These are phyloP conservation scores for Gamarada debralockiae DNA, from an alignment of 495 filamentous ascomycete species.

Conservation along the genomic window DNA sequence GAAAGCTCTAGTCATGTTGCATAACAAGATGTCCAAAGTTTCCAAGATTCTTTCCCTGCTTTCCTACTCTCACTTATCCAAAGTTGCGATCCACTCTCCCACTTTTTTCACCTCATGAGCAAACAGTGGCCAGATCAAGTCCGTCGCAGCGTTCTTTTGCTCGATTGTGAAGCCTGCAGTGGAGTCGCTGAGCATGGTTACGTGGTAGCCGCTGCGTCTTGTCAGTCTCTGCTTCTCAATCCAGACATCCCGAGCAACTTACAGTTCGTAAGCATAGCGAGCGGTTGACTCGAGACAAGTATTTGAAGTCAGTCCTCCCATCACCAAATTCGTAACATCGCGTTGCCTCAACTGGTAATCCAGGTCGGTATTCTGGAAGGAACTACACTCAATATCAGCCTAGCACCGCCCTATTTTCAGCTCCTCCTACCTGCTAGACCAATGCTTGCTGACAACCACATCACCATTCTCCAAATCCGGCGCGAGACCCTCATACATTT, in stretches of 20 bases:
- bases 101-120: conserved; percentile 18
- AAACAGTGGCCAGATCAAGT: conserved; percentile 23
- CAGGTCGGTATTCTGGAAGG: conserved; percentile 26
- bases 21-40: too few relatives aligned
- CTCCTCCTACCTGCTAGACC: conserved; percentile 20
- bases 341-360: conserved; percentile 26
- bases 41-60: too few relatives aligned
- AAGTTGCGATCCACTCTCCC: conserved; percentile 13
- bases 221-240: neutral
- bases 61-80: conserved; percentile 2
- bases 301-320: conserved; percentile 22
- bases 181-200: neutral
- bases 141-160: conserved; percentile 14
- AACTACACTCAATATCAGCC: conserved; percentile 10
- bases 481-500: conserved; percentile 26
- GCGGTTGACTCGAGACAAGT: conserved; percentile 24
- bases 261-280: conserved; percentile 23
- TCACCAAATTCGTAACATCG: conserved; percentile 21
- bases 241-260: neutral
- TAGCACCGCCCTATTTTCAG: neutral
- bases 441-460: conserved; percentile 28
- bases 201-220: neutral
- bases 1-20: neutral
- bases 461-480: conserved; percentile 25
- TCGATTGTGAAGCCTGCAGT: conserved; percentile 16